A percentile compares a stretch with the other conserved stretches of the same genome.
phyloP scores from a whole-genome alignment of 768 basidiomycete species.

The Suillus weaverae region DNA sequence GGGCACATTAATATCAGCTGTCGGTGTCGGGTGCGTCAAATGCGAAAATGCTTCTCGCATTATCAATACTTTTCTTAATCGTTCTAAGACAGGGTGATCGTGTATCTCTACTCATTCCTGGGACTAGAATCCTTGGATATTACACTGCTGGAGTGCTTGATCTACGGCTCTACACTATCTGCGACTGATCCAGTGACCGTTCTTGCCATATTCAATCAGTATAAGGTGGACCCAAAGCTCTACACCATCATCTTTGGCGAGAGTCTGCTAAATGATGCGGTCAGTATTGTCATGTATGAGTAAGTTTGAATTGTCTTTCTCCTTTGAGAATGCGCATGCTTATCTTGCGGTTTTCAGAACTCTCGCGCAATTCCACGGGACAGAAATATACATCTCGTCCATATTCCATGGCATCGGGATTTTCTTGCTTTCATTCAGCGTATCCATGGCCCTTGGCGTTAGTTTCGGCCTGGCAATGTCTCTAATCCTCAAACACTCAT shows the following conservation, averaged over 20 bases:
- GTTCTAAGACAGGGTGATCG: constrained; percentile 73
- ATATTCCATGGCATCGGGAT: constrained; percentile 97
- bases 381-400: constrained; percentile 81
- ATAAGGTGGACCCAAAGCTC: constrained; percentile 97
- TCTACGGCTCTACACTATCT: constrained; percentile 93
- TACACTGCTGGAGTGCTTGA: constrained; percentile 88
- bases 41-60: not conserved
- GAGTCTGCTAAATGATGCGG: constrained; percentile 95
- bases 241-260: constrained; percentile 98
- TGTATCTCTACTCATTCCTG: constrained; percentile 92
- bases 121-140: constrained; percentile 88
- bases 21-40: constrained; percentile 85
- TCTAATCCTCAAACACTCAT: constrained; percentile 91
- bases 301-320: constrained; percentile 46
- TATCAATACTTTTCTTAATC: constrained; percentile 39
- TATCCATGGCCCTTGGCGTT: constrained; percentile 93
- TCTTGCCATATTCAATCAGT: constrained; percentile 96
- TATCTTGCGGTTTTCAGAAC: constrained; percentile 53
- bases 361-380: constrained; percentile 86
- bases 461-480: constrained; percentile 89
- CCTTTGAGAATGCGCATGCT: constrained; percentile 7
- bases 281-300: constrained; percentile 99
- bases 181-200: constrained; percentile 99
- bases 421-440: constrained; percentile 92
- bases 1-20: constrained; percentile 94